phyloP scores from a whole-genome alignment of 306 rosid genomes.

The Trifolium dubium region DNA sequence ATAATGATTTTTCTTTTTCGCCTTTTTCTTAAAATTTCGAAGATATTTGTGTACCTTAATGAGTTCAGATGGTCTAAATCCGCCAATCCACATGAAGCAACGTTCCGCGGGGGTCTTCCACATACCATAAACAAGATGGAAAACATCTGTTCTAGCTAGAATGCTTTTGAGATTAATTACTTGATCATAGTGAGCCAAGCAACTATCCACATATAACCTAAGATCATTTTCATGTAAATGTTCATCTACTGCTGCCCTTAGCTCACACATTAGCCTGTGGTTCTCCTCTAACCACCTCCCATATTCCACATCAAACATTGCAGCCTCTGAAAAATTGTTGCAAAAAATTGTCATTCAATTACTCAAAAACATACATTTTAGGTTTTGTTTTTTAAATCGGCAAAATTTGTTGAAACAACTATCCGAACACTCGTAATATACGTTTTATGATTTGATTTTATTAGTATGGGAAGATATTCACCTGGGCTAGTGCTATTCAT shows the following conservation, averaged over 20 bases:
- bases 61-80: constrained; percentile 87
- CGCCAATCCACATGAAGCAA: constrained; percentile 98
- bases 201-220: constrained; percentile 71
- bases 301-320: constrained; percentile 83
- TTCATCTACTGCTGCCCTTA: constrained; percentile 85
- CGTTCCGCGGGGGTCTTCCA: constrained; percentile 97
- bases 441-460: neutral
- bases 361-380: neutral
- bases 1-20: too few species aligned
- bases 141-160: constrained; percentile 76
- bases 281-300: constrained; percentile 89
- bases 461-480: constrained; percentile 10
- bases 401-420: too few species aligned
- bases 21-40: too few species aligned
- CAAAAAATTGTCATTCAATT: neutral
- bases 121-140: constrained; percentile 84
- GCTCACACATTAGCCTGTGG: constrained; percentile 74
- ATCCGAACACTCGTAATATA: neutral
- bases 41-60: constrained; percentile 63
- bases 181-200: constrained; percentile 80
- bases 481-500: constrained; percentile 74
- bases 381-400: neutral
- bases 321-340: constrained; percentile 57
- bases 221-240: constrained; percentile 84
- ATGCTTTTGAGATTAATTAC: constrained; percentile 68